Percentiles rank a stretch among this genome's conserved stretches.
Conservation (phyloP, 495 filamentous ascomycete species). For the Aspergillus bridgeri region DNA sequence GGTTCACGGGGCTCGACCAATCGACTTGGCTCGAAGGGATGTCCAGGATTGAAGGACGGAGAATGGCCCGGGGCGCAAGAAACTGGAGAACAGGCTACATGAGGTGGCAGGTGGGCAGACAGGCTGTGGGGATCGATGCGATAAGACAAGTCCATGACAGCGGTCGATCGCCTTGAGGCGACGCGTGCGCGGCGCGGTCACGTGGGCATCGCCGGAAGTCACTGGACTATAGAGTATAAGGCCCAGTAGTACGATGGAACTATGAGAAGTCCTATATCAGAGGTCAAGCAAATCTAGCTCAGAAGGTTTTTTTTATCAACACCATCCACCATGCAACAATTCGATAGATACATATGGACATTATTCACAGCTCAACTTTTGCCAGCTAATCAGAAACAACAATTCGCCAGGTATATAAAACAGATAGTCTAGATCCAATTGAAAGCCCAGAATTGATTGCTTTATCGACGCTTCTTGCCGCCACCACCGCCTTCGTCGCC, state of each 20-base stretch:
- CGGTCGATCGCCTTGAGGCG: conserved; percentile 16
- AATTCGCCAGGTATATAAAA: conserved; percentile 7
- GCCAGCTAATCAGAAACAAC: conserved; percentile 24
- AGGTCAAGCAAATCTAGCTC: background rate
- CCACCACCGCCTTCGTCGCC: conserved; percentile 55
- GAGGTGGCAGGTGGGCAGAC: background rate
- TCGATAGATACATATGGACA: conserved; percentile 20
- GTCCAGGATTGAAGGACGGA: background rate
- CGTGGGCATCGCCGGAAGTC: conserved; percentile 17
- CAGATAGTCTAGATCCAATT: conserved; percentile 2
- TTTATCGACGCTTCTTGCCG: conserved; percentile 62
- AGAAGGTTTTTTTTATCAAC: conserved; percentile 11
- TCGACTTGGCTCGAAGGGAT: background rate
- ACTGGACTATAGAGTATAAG: conserved; percentile 1
- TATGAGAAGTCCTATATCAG: background rate
- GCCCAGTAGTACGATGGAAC: no score
- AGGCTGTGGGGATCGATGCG: background rate
- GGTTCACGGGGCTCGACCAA: background rate
- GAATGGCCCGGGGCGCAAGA: background rate
- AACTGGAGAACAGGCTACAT: background rate
- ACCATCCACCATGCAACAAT: conserved; percentile 23
- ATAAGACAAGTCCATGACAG: background rate
- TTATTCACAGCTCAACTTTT: conserved; percentile 16
- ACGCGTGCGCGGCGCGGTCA: conserved; percentile 43
- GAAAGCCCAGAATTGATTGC: background rate